These are phyloP conservation scores for Cryptococcus deneoformans DNA, from an alignment of 1,284 basidiomycete genomes.

Conservation along the genomic window DNA sequence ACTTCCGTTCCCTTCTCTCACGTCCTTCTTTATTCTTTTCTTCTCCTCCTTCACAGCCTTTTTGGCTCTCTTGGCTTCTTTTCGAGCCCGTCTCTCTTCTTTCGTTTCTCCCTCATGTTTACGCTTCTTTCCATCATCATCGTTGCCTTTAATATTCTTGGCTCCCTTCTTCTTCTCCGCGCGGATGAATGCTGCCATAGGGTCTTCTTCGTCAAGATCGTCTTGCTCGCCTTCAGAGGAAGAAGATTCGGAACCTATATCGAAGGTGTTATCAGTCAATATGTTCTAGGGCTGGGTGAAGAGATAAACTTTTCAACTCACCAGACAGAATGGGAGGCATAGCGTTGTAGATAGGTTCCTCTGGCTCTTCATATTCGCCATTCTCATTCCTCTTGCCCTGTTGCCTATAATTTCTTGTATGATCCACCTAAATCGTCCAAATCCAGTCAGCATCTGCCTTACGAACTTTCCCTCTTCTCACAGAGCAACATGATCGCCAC, in stretches of 20 bases:
- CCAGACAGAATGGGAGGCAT: conserved; percentile 68
- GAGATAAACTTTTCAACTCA: conserved; percentile 42
- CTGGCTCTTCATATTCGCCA: conserved; percentile 82
- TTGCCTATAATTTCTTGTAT: conserved; percentile 92
- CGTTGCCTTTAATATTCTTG: conserved; percentile 14
- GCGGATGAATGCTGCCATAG: conserved; percentile 75
- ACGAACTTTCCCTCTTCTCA: too few relatives aligned
- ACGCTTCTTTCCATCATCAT: conserved; percentile 61
- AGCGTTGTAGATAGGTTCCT: conserved; percentile 81
- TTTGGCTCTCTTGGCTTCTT: conserved; percentile 52
- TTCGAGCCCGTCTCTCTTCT: conserved; percentile 61
- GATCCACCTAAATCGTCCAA: conserved; percentile 68
- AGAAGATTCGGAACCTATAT: conserved; percentile 53
- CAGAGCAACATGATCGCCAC: too few relatives aligned
- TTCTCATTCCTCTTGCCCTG: conserved; percentile 74
- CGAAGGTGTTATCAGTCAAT: not conserved
- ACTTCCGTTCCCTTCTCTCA: conserved; percentile 6
- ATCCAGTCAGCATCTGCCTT: too few relatives aligned
- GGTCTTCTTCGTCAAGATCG: conserved; percentile 89
- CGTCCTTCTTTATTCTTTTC: conserved; percentile 17
- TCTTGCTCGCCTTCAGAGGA: conserved; percentile 59
- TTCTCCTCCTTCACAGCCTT: conserved; percentile 31
- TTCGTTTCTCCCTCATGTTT: conserved; percentile 70
- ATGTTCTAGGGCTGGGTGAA: too few relatives aligned
- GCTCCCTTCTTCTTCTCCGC: conserved; percentile 55